Percentiles rank a stretch among this genome's conserved stretches.
Conservation (phyloP, 345 rosid species). For the Citrus maxima region DNA sequence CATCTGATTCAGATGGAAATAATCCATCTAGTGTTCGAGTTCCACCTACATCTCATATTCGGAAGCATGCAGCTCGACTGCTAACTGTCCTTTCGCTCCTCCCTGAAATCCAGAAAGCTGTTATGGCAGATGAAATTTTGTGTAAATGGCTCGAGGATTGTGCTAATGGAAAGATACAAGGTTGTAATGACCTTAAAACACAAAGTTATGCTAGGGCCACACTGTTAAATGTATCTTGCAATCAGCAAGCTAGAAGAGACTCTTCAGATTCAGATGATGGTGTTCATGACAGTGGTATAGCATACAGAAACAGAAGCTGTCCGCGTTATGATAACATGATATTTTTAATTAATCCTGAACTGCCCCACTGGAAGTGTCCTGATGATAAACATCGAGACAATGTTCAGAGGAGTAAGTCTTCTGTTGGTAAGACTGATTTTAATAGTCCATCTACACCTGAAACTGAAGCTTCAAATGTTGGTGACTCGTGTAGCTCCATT, state of each 20-base stretch:
- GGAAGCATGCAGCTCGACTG: conserved; percentile 93
- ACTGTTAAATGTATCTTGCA: conserved; percentile 66
- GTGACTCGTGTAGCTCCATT: conserved; percentile 27
- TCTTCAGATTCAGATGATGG: conserved; percentile 22
- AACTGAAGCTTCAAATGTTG: conserved; percentile 26
- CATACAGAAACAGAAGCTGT: conserved; percentile 41
- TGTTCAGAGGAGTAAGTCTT: conserved; percentile 22
- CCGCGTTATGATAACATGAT: conserved; percentile 70
- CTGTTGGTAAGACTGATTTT: conserved; percentile 30
- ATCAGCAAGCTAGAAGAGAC: conserved; percentile 36
- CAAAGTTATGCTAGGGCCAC: conserved; percentile 93
- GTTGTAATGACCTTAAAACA: conserved; percentile 76
- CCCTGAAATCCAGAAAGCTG: conserved; percentile 68
- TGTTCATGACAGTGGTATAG: conserved; percentile 31
- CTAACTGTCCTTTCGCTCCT: conserved; percentile 77
- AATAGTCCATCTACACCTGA: conserved; percentile 17
- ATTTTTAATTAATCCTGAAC: conserved; percentile 81
- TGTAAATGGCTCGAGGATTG: conserved; percentile 95
- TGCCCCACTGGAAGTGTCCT: conserved; percentile 76
- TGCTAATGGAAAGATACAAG: conserved; percentile 67
- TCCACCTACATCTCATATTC: conserved; percentile 84
- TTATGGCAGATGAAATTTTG: conserved; percentile 66
- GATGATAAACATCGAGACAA: conserved; percentile 33
- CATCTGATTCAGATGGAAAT: conserved; percentile 37
- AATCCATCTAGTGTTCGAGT: conserved; percentile 65